Evolutionary conservation across 2,329 filamentous ascomycete genomes (phyloP).

Genomic region (Meredithiella fracta): DNA sequence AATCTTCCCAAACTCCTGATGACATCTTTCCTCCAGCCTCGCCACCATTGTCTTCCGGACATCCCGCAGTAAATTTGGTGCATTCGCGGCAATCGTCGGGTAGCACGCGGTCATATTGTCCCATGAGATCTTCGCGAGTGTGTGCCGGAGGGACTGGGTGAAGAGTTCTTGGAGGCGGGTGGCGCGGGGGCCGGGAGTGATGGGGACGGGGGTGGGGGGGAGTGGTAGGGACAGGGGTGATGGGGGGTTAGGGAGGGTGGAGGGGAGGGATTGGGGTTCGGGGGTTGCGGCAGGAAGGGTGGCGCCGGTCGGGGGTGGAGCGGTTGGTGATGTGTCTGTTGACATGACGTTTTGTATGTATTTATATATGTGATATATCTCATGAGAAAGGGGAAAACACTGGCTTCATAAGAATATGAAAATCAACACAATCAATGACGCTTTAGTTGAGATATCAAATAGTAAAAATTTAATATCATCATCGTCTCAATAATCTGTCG

Average conservation of each 20-base stretch:
- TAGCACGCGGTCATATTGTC: conserved; percentile 45
- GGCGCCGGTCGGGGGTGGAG: background rate
- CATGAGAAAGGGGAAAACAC: background rate
- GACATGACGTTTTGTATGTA: background rate
- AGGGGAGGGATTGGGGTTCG: background rate
- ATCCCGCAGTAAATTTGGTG: conserved; percentile 34
- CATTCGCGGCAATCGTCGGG: conserved; percentile 37
- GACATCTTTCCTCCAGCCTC: conserved; percentile 35
- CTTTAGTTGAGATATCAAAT: too few species aligned
- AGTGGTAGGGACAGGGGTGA: conserved; percentile 24
- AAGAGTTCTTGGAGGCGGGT: conserved; percentile 38
- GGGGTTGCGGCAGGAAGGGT: background rate
- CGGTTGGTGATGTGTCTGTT: background rate
- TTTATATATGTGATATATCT: background rate
- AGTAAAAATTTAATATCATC: too few species aligned
- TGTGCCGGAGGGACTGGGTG: conserved; percentile 33
- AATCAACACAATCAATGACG: too few species aligned
- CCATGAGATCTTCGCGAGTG: conserved; percentile 38
- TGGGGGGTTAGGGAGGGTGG: background rate
- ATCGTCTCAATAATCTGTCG: background rate
- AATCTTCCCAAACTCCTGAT: conserved; percentile 42
- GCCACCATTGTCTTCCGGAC: conserved; percentile 44
- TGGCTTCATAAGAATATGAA: background rate
- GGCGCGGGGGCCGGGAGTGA: conserved; percentile 40
- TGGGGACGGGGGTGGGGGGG: conserved; percentile 25